Base-by-base conservation (phyloP, 1,284 basidiomycete genomes). In the Dichomitus squalens region DNA sequence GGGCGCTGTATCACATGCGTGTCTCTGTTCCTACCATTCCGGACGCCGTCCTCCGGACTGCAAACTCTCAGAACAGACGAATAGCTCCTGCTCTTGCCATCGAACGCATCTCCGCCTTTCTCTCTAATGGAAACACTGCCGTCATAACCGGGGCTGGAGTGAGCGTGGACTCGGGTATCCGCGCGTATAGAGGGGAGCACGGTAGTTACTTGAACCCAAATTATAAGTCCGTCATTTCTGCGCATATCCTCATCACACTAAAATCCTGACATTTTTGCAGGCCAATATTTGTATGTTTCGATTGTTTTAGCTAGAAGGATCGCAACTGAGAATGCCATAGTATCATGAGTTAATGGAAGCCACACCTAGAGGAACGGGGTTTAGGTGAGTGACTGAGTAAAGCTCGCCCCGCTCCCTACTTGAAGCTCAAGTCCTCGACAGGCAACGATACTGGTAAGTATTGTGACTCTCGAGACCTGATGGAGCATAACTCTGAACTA, bases 171-270 rank as follows among this genome's bases (percentile, higher is more conserved):
- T 92, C 88, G 18, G 95, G 95, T 27, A 95, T 97, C 58, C 79
- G 93, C 63, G 93, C 94, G 14, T 95, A 96, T 73, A 78, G 93
- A 60, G 93, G 92, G 3, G 80, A 82, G 59, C 88, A 93, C 68
- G 93, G 93, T 23, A 79, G 86, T 61, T 95, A 95, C 74, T 86
- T 90, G 82, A 95, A 95, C 71, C 93, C 93, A 7, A 93, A 95
- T 73, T 96, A 93, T 77, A 89, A 88, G 93, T 94, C 67, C 64
- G 85, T 77, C 52, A 14, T 40, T 38, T 25, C 27, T 27, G 46
- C 5, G 21, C 6, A 9, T 20, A 12, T 16, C 38, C 7, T 29
- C 39, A 46, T n/a, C 60, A 84, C 84, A 63, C 87, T 86, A 23
- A 84, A n/a, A n/a, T 88, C 61, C 83, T 90, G 65, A 77, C 80